Evolutionary conservation across 345 rosid genomes (phyloP).

Genomic region (Clarkia xantiana): DNA sequence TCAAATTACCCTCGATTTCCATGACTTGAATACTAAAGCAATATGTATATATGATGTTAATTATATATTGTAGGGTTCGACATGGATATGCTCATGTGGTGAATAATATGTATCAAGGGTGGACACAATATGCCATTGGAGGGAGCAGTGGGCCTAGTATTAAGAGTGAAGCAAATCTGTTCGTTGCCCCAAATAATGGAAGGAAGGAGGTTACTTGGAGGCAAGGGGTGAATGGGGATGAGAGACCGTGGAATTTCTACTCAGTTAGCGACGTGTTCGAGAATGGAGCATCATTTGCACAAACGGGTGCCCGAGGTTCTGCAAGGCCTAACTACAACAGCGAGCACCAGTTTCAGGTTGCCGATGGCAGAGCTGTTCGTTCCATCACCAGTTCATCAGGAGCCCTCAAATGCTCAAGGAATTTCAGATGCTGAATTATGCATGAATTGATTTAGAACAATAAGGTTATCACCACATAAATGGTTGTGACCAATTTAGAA

Average conservation of each 20-base stretch:
- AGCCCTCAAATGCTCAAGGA: conserved; percentile 9
- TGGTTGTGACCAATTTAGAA: too few species aligned
- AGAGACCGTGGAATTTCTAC: conserved; percentile 25
- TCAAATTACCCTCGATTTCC: too few species aligned
- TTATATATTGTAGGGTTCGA: conserved; percentile 31
- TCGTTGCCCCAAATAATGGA: conserved; percentile 37
- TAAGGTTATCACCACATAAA: too few species aligned
- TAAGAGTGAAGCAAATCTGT: conserved; percentile 20
- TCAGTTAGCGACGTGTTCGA: too few species aligned
- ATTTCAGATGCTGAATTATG: too few species aligned
- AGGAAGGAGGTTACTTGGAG: conserved; percentile 48
- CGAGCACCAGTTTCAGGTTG: conserved; percentile 31
- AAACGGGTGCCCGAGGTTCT: conserved; percentile 20
- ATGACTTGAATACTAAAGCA: too few species aligned
- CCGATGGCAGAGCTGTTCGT: conserved; percentile 23
- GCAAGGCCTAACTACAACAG: conserved; percentile 33
- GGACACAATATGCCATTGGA: conserved; percentile 74
- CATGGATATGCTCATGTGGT: conserved; percentile 18
- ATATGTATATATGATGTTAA: neutral
- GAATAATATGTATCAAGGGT: conserved; percentile 66
- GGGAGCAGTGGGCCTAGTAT: conserved; percentile 74
- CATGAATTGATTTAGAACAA: too few species aligned
- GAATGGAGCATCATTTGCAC: conserved; percentile 21
- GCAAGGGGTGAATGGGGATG: conserved; percentile 22
- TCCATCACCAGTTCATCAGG: conserved; percentile 40